These are phyloP conservation scores for Fusarium sp. DNA, from an alignment of 2,329 filamentous ascomycete species.

Conservation along the genomic window DNA sequence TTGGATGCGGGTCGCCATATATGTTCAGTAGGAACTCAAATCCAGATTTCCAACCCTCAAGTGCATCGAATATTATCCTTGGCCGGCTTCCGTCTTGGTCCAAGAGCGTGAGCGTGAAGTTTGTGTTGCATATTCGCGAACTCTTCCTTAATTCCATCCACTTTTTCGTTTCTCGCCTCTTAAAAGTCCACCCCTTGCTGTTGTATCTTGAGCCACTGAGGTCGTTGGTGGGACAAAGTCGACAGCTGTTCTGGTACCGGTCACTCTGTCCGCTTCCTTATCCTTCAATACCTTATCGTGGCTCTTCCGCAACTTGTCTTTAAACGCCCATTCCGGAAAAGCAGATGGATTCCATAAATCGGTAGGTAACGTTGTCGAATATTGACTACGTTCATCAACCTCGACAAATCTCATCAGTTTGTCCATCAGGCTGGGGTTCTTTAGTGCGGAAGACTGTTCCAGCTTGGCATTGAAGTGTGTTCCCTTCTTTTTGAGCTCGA, in stretches of 20 bases:
- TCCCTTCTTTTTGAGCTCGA: conserved; percentile 80
- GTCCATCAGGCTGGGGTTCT: conserved; percentile 78
- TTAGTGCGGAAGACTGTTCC: conserved; percentile 73
- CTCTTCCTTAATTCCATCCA: conserved; percentile 49
- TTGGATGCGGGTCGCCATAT: conserved; percentile 41
- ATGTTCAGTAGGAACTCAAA: conserved; percentile 27
- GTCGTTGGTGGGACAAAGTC: conserved; percentile 62
- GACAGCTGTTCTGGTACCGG: conserved; percentile 58
- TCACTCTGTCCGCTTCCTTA: conserved; percentile 58
- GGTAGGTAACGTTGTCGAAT: conserved; percentile 70
- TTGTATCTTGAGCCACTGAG: conserved; percentile 37
- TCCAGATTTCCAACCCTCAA: conserved; percentile 29
- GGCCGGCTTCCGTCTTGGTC: conserved; percentile 1
- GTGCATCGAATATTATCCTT: conserved; percentile 11
- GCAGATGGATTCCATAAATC: conserved; percentile 69
- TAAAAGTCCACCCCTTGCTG: conserved; percentile 41
- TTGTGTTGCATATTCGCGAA: not conserved
- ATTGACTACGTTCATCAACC: conserved; percentile 66
- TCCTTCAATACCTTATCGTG: conserved; percentile 62
- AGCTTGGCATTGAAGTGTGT: conserved; percentile 84
- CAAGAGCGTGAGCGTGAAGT: conserved; percentile 1
- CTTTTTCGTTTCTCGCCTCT: conserved; percentile 53
- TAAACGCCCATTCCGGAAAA: conserved; percentile 68
- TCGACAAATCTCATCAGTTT: conserved; percentile 78
- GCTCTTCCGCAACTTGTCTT: conserved; percentile 62